Percentiles rank a stretch among this genome's conserved stretches.
Conservation (phyloP, 2,329 filamentous ascomycete species). For the Bertia moriformis region DNA sequence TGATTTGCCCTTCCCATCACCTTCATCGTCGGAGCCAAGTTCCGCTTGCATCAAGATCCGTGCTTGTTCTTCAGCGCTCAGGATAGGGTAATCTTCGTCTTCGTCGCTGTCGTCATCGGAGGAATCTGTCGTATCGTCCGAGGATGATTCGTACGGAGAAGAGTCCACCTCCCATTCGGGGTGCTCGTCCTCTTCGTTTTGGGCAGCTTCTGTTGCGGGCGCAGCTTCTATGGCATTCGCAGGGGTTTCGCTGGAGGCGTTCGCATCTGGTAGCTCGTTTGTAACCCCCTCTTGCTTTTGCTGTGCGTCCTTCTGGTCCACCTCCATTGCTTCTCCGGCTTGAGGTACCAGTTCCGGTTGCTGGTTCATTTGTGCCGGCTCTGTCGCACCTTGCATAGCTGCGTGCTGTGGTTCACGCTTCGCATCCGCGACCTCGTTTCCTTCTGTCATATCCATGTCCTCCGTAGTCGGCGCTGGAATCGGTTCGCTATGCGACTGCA, state of each 20-base stretch:
- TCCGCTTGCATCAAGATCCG: constrained; percentile 75
- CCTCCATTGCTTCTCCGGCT: too few relatives aligned
- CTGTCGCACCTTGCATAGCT: background rate
- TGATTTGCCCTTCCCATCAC: constrained; percentile 16
- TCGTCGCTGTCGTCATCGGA: constrained; percentile 36
- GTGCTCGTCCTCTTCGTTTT: constrained; percentile 15
- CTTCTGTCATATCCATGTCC: background rate
- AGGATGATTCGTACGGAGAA: constrained; percentile 61
- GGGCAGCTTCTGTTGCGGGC: background rate
- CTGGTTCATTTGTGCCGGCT: background rate
- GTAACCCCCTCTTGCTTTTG: background rate
- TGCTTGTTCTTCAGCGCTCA: constrained; percentile 71
- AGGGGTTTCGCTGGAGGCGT: background rate
- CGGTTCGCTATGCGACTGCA: background rate
- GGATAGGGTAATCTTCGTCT: constrained; percentile 54
- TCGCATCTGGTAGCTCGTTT: background rate
- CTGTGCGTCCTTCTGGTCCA: background rate
- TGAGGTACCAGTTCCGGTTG: too few relatives aligned
- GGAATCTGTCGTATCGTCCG: constrained; percentile 42
- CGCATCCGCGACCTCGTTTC: background rate
- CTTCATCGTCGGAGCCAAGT: constrained; percentile 56
- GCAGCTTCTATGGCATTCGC: background rate
- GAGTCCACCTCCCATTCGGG: constrained; percentile 79
- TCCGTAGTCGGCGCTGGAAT: background rate
- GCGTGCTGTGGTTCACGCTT: too few relatives aligned